Evolutionary conservation across 345 rosid species (phyloP), one percentile per base, ranked within the genome.

Genomic region (Chamaenerion angustifolium): DNA sequence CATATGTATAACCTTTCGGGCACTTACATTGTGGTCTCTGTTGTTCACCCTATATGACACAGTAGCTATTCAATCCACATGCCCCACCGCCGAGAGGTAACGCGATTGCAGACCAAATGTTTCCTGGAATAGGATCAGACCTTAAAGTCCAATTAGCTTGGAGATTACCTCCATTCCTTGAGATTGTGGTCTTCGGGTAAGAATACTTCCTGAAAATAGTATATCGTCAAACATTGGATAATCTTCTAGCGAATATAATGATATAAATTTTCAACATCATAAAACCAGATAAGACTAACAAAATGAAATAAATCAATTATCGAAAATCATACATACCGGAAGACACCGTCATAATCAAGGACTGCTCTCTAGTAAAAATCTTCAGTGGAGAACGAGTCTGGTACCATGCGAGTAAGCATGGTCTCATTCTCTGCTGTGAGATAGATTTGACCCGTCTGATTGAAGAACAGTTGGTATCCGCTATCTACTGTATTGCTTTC

Each of bases 21-120:
- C 83, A 84, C 14, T 46, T 43, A 56, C 86, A 78, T 0, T 1
- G 64, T 16, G 83, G 78, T 42, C 67, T 66, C 40, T 43, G 43
- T 2, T 51, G 21, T 40, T 71, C 60, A 0, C 16, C 53, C 46
- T 60, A 68, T n/a, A 60, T 7, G 4, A 1, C 43, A 50, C 89
- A 81, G 12, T 54, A 68, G 64, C 68, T 75, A 49, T 79, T 81
- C 67, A 31, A 68, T 16, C 84, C 95, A 49, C 87, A 85, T 8
- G 69, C 73, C 42, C 71, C 73, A 14, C 51, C 17, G 4, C 84
- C 76, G 0, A 0, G 3, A 4, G 49, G 3, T 45, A 0, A 0
- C 0, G 6, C 66, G 46, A 0, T 13, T 13, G 19, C 25, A 21
- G 2, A 1, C 63, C 84, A 79, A 1, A 75, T 66, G 50, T 84